Conservation (phyloP, 768 basidiomycete species). For the Suillus clintonianus region DNA sequence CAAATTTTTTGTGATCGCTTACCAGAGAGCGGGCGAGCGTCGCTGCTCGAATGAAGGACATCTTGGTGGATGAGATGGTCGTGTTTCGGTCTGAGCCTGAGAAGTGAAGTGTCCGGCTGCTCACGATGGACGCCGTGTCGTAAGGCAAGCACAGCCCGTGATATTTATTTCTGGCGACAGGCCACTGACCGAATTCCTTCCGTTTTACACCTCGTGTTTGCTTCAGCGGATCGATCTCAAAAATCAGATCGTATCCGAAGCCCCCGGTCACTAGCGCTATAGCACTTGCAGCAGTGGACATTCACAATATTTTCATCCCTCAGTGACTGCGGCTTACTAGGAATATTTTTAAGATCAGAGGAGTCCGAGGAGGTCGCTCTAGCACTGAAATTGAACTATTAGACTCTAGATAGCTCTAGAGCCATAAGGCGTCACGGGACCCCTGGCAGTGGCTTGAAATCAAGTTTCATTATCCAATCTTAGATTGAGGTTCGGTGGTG, state of each 20-base stretch:
- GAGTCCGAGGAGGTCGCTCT: background rate
- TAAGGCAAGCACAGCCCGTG: background rate
- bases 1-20: conserved; percentile 4
- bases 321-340: background rate
- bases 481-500: background rate
- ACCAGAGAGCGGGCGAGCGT: conserved; percentile 46
- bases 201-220: background rate
- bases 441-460: background rate
- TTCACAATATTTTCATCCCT: background rate
- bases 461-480: background rate
- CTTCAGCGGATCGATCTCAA: background rate
- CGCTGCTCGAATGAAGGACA: conserved; percentile 47
- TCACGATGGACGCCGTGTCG: background rate
- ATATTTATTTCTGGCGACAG: background rate
- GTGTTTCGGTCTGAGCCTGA: conserved; percentile 15
- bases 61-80: conserved; percentile 20
- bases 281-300: background rate
- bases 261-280: conserved; percentile 1
- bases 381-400: background rate
- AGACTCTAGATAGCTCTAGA: background rate
- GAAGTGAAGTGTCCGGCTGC: too few relatives aligned
- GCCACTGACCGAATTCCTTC: background rate
- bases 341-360: background rate
- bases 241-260: background rate
- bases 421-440: background rate